These are phyloP conservation scores for Passalora sequoiae DNA, from an alignment of 2,329 filamentous ascomycete species.

Conservation along the genomic window DNA sequence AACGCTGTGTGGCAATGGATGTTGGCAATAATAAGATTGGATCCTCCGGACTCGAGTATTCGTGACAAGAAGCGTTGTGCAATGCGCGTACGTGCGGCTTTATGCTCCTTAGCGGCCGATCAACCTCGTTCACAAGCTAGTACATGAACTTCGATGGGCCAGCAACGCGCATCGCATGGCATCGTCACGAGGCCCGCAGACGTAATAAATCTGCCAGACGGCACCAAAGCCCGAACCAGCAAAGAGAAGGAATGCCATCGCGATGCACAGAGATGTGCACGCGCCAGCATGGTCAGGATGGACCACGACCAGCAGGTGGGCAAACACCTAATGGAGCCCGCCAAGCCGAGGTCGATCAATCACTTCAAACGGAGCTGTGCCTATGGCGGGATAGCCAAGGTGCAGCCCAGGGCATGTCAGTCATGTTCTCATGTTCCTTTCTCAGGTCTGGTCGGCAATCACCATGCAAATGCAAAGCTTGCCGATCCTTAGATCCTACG, in stretches of 20 bases:
- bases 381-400: background rate
- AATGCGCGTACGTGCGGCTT: constrained; percentile 12
- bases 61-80: background rate
- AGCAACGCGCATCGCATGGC: constrained; percentile 18
- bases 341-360: constrained; percentile 15
- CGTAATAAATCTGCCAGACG: constrained; percentile 10
- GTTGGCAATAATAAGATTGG: too few relatives aligned
- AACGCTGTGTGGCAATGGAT: too few relatives aligned
- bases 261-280: constrained; percentile 13
- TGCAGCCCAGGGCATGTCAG: background rate
- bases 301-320: background rate
- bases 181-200: constrained; percentile 22
- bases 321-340: constrained; percentile 9
- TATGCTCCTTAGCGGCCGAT: constrained; percentile 11
- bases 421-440: background rate
- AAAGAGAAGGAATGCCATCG: constrained; percentile 11
- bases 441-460: constrained; percentile 4
- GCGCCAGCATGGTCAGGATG: constrained; percentile 11
- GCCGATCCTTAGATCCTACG: constrained; percentile 8
- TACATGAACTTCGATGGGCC: too few relatives aligned
- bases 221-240: constrained; percentile 18
- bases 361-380: constrained; percentile 6
- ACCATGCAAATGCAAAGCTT: constrained; percentile 17
- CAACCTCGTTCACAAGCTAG: constrained; percentile 2
- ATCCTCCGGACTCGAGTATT: too few relatives aligned